Evolutionary conservation across 345 rosid genomes (phyloP), one percentile per base, ranked within the genome.

Genomic region (Iberis pinnata): DNA sequence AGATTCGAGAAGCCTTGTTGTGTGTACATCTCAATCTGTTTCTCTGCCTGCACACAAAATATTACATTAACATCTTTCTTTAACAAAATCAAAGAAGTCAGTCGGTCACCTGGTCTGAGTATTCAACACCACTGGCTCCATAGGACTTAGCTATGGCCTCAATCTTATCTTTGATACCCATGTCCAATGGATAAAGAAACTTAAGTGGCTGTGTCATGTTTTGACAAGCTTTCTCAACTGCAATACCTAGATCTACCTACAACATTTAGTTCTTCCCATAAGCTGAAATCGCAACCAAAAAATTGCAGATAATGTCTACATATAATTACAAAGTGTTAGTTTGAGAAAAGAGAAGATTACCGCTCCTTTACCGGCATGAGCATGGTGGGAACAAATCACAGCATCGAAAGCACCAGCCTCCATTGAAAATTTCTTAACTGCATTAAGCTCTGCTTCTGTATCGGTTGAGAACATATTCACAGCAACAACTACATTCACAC

Each of bases 321-420:
- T 26, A 8, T 26, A 26, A 19, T 6, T 25, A 25, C 22, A 18
- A 57, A 37, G 17, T 22, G 8, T 41, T 12, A 33, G 10, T 2
- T 16, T 24, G 0, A 8, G 17, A 49, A 51, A 32, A 27, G 26
- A 67, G 17, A 46, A 55, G 16, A 35, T 76, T 42, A 88, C 95
- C 49, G 97, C 99, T 86, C 99, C 99, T 70, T 82, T 83, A 2
- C 99, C 99, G 70, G 89, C 97, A 65, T 88, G 92, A 43, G 95
- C 97, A 68, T 93, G 99, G 65, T 93, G 99, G 16, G 87, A 74
- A 70, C 97, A 93, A 42, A 86, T 61, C 50, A 93, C 82, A 52
- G 99, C 97, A 74, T 88, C 88, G 67, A 71, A 88, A 33, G 99
- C 97, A 50, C 99, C 95, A 4, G 97, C 94, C 24, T 75, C 76